Percentiles rank a stretch among this genome's conserved stretches.
Evolutionary conservation across 2,329 filamentous ascomycete genomes (phyloP).

Genomic region (Ophiostoma ips): DNA sequence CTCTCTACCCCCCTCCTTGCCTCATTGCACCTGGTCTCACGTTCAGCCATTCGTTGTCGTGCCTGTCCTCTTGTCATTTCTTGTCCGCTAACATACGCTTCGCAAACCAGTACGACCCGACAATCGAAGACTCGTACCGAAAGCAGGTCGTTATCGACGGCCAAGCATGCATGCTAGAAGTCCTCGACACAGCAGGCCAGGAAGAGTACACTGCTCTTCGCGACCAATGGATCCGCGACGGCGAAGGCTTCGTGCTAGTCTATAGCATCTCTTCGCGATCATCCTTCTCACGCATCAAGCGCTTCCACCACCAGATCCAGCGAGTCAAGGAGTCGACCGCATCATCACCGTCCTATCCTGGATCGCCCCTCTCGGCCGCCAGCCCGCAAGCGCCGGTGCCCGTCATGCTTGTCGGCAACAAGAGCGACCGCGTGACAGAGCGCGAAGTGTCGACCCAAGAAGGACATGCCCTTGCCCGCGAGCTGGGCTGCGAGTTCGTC

Average conservation of each 20-base stretch:
- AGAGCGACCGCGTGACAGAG: constrained; percentile 92
- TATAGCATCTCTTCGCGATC: constrained; percentile 97
- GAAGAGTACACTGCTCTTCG: constrained; percentile 95
- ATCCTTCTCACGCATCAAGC: constrained; percentile 86
- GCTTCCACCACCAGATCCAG: constrained; percentile 94
- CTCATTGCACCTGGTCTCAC: not conserved
- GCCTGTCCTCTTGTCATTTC: no score
- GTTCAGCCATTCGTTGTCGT: not conserved
- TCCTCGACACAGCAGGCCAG: constrained; percentile 92
- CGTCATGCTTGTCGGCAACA: constrained; percentile 97
- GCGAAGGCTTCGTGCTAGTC: constrained; percentile 92
- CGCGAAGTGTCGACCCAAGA: constrained; percentile 94
- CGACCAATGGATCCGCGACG: constrained; percentile 97
- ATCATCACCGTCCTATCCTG: constrained; percentile 62
- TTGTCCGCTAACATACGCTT: constrained; percentile 2
- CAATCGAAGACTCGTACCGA: constrained; percentile 76
- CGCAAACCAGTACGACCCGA: constrained; percentile 57
- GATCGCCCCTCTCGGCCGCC: constrained; percentile 52
- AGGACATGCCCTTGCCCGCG: constrained; percentile 78
- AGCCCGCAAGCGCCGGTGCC: constrained; percentile 58
- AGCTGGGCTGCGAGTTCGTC: constrained; percentile 90
- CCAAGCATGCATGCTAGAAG: constrained; percentile 93
- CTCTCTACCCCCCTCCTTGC: not conserved
- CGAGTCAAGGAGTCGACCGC: constrained; percentile 85
- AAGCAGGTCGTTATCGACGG: constrained; percentile 89